Conservation (phyloP, 2,329 filamentous ascomycete genomes). For the Lasiodiplodia citricola region DNA sequence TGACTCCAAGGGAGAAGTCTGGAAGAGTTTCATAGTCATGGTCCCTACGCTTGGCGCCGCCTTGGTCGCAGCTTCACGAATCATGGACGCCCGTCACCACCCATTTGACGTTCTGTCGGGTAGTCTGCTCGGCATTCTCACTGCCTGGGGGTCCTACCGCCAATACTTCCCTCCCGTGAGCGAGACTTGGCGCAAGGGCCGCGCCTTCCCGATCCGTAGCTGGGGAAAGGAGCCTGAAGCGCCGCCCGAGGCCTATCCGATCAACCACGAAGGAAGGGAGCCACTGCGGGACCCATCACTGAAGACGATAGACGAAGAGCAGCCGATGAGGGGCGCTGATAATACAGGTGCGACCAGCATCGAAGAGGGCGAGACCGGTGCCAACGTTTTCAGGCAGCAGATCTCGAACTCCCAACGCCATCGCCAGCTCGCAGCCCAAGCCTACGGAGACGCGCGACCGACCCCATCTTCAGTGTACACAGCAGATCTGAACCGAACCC, state of each 20-base stretch:
- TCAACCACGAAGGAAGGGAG: constrained; percentile 36
- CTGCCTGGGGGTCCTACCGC: constrained; percentile 59
- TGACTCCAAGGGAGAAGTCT: constrained; percentile 65
- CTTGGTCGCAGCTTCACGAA: constrained; percentile 61
- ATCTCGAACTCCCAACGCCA: constrained; percentile 44
- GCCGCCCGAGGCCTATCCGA: constrained; percentile 32
- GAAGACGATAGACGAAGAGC: constrained; percentile 40
- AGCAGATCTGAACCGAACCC: constrained; percentile 38
- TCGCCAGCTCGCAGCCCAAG: constrained; percentile 34
- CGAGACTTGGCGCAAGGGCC: constrained; percentile 63
- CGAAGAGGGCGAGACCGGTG: constrained; percentile 28
- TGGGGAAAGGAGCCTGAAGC: constrained; percentile 58
- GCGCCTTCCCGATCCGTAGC: constrained; percentile 62
- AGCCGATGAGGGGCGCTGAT: constrained; percentile 28
- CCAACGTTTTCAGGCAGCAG: constrained; percentile 47
- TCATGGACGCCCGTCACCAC: constrained; percentile 67
- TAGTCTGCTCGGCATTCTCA: constrained; percentile 57
- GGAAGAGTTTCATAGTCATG: constrained; percentile 62
- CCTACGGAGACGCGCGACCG: constrained; percentile 30
- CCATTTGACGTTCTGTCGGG: constrained; percentile 66
- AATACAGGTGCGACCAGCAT: constrained; percentile 18
- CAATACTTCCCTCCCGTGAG: constrained; percentile 64
- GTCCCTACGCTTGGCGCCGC: constrained; percentile 60
- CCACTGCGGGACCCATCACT: constrained; percentile 35
- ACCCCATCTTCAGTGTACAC: constrained; percentile 32